Base-by-base conservation (phyloP, 306 rosid species). In the Cucurbita argyrosperma region DNA sequence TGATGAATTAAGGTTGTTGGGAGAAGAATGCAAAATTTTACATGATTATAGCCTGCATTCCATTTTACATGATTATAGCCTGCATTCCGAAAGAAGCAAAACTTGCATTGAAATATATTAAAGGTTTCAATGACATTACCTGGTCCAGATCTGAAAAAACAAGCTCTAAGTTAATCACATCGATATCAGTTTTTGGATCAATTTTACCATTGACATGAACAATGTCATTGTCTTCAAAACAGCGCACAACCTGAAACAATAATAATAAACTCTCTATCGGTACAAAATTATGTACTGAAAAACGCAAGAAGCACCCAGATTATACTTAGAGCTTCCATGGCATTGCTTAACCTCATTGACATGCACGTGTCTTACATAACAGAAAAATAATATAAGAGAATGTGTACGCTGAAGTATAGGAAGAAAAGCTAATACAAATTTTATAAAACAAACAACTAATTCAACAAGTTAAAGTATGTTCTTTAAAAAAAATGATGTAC, bases 181-280 rank as follows among this genome's bases (percentile, higher is more conserved):
- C 99, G 19, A 94, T 89, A 84, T 91, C 99, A 72, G 89, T 64
- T 79, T 85, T 94, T 52, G 99, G 99, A 79, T 89, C 95, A 78
- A 94, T 89, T 85, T 85, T 91, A 50, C 97, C 97, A 75, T 82
- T 94, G 74, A 94, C 99, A 55, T 94, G 99, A 84, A 94, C 83
- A 76, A 91, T 85, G 75, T 94, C 97, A 71, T 94, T 87, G 84
- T 94, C 99, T 52, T 94, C 99, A 83, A 94, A 94, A 84, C 97
- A 94, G 30, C 96, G 87, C 37, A 94, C 96, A 71, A 91, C 95
- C 97, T 94, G 84, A 69, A 65, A 60, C 59, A 79, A 68, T 71
- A 78, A 61, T 54, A 80, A 73, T 30, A 39, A 82, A 75, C 74
- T 77, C 65, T 56, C 73, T 39, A 63, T 71, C 76, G 55, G 35